Base-by-base conservation (phyloP, 2,329 filamentous ascomycete species). In the Penicillium sp. region DNA sequence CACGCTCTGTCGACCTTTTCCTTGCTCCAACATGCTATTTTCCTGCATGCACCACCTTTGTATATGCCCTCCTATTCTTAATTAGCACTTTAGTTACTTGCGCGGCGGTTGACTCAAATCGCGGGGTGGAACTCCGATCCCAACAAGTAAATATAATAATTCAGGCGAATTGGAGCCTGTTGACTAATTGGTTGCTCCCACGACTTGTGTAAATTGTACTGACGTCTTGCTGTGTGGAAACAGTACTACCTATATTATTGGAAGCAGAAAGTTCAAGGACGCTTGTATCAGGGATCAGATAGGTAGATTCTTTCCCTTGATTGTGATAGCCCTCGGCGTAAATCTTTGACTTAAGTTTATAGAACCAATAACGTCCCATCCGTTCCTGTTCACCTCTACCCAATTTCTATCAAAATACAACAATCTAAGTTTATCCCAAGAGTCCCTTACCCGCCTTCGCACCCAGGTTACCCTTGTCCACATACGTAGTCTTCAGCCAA, bases 401-500 rank as follows among this genome's bases (percentile, higher is more conserved):
- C 42, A 12, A 25, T 14, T 12, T 45, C n/a, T 31, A 31, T 15
- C 3, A 20, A 17, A 50, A 22, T 7, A 37, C 6, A 20, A 37
- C 31, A 34, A 37, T 35, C n/a, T 28, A 20, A 12, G 17, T 51
- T 28, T 54, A 64, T 54, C 60, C 60, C 43, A 67, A 35, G 25
- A 68, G 28, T 12, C 61, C 61, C 50, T 55, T 62, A 12, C 64
- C 66, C 39, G 4, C 12, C 20, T 68, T 67, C 12, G 57, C 51
- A 2, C 64, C 66, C 61, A 68, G 22, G 41, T 66, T 63, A 4
- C 64, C 66, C 54, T 67, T 58, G 39, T 64, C 63, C 50, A 68
- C 54, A 54, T 62, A 68, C 11, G 48, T 45, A 22, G 54, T 51
- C 54, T 67, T 68, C 28, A 67, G 48, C 64, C 66, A 68, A 47